Conservation (phyloP, 179 eudicot species). For the Kewa caespitosa region DNA sequence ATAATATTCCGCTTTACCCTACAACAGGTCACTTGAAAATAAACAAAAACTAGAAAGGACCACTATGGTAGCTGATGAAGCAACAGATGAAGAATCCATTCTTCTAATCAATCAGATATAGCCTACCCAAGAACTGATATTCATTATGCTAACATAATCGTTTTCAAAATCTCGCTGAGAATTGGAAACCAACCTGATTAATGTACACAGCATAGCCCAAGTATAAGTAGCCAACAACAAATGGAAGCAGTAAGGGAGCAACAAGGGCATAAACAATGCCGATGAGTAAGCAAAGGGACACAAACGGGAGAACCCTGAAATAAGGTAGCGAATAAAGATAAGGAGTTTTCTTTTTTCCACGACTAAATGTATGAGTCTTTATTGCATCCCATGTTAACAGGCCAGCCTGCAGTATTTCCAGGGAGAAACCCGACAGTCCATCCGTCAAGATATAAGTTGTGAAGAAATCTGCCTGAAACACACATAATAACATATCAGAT, state of each 20-base stretch:
- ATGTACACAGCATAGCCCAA: slow-evolving; percentile 82
- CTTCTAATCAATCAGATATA: background rate
- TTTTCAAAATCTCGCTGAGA: background rate
- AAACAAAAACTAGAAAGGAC: background rate
- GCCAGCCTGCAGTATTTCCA: slow-evolving; percentile 85
- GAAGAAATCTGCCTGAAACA: slow-evolving; percentile 85
- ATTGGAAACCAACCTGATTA: slow-evolving; percentile 59
- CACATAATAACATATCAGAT: background rate
- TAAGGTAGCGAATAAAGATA: slow-evolving; percentile 76
- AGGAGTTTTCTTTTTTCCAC: slow-evolving; percentile 60
- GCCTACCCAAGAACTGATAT: background rate
- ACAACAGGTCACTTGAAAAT: background rate
- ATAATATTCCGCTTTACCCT: too few species aligned
- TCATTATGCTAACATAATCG: background rate
- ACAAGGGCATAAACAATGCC: slow-evolving; percentile 87
- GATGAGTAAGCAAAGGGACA: slow-evolving; percentile 60
- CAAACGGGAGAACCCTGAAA: slow-evolving; percentile 67
- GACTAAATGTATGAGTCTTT: slow-evolving; percentile 50
- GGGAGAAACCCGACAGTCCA: slow-evolving; percentile 84
- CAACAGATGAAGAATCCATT: background rate
- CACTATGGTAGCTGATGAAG: background rate
- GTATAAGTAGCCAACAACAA: slow-evolving; percentile 75
- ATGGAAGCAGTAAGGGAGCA: slow-evolving; percentile 86
- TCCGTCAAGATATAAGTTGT: slow-evolving; percentile 87
- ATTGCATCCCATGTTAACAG: slow-evolving; percentile 62